Conservation (phyloP, 2,329 filamentous ascomycete genomes). For the Lecanoromycetidae sp. region DNA sequence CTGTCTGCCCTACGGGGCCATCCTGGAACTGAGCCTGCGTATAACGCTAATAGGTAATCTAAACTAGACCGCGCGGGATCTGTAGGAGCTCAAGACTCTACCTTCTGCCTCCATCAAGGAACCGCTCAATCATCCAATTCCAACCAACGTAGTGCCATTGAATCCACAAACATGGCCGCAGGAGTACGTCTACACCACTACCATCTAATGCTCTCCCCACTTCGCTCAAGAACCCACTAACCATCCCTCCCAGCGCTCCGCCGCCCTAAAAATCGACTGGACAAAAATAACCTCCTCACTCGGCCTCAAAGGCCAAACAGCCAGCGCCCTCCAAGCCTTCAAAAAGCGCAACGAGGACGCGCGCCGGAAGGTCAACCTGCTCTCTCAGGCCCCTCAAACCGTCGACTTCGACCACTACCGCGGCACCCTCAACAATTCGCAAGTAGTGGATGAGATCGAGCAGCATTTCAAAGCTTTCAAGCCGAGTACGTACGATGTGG, state of each 20-base stretch:
- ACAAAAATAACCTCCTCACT: slow-evolving; percentile 86
- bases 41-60: too few species aligned
- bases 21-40: too few species aligned
- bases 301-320: slow-evolving; percentile 90
- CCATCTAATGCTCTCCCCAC: slow-evolving; percentile 8
- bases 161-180: slow-evolving; percentile 49
- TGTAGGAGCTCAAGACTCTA: slow-evolving; percentile 4
- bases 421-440: slow-evolving; percentile 84
- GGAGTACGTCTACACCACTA: slow-evolving; percentile 36
- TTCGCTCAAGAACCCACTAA: slow-evolving; percentile 22
- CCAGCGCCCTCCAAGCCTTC: slow-evolving; percentile 81
- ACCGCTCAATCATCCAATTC: background rate
- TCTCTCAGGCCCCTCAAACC: slow-evolving; percentile 70
- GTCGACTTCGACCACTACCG: slow-evolving; percentile 95
- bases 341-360: slow-evolving; percentile 99
- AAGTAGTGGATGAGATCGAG: slow-evolving; percentile 93
- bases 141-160: slow-evolving; percentile 5
- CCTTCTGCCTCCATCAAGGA: slow-evolving; percentile 21
- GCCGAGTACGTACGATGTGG: slow-evolving; percentile 84
- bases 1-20: too few species aligned
- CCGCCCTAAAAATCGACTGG: slow-evolving; percentile 99
- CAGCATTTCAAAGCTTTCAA: slow-evolving; percentile 86
- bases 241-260: slow-evolving; percentile 64
- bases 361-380: slow-evolving; percentile 77
- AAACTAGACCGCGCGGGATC: too few species aligned